Percentiles rank a stretch among this genome's conserved stretches.
Conservation (phyloP, 257 asterid species). For the Solanum sitiens region DNA sequence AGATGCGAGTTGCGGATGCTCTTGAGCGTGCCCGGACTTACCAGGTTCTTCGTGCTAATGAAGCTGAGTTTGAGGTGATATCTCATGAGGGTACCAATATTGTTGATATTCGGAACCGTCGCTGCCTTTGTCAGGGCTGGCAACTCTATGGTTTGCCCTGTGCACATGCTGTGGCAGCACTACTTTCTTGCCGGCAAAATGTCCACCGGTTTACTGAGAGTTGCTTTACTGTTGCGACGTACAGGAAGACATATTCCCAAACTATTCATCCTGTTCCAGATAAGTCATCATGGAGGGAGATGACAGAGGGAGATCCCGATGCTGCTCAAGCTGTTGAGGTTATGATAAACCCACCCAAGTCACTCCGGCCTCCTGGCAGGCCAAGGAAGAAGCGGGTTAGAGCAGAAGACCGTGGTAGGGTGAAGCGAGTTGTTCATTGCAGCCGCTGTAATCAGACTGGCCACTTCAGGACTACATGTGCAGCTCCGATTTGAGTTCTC, state of each 20-base stretch:
- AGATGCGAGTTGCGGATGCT: constrained; percentile 82
- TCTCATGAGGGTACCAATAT: constrained; percentile 87
- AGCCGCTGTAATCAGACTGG: constrained; percentile 97
- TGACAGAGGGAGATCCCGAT: constrained; percentile 49
- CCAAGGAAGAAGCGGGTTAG: constrained; percentile 87
- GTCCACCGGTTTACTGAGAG: constrained; percentile 89
- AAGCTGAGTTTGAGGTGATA: constrained; percentile 89
- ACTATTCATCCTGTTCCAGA: constrained; percentile 91
- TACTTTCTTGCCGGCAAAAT: constrained; percentile 81
- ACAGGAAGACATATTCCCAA: constrained; percentile 78
- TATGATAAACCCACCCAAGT: constrained; percentile 69
- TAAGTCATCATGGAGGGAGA: constrained; percentile 69
- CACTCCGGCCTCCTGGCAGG: constrained; percentile 73
- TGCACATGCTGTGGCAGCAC: constrained; percentile 96
- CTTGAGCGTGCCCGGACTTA: constrained; percentile 80
- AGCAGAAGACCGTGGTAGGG: constrained; percentile 80
- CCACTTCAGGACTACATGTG: constrained; percentile 93
- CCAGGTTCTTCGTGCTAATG: constrained; percentile 93
- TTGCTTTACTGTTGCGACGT: constrained; percentile 84
- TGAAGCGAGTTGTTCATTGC: constrained; percentile 88
- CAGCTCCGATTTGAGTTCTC: constrained; percentile 66
- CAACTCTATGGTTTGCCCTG: constrained; percentile 91
- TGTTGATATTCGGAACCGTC: constrained; percentile 69
- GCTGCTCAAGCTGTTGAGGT: constrained; percentile 21
- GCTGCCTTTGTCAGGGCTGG: constrained; percentile 88